phyloP scores from a whole-genome alignment of 176 grass and related monocot species.

The Ensete ventricosum region DNA sequence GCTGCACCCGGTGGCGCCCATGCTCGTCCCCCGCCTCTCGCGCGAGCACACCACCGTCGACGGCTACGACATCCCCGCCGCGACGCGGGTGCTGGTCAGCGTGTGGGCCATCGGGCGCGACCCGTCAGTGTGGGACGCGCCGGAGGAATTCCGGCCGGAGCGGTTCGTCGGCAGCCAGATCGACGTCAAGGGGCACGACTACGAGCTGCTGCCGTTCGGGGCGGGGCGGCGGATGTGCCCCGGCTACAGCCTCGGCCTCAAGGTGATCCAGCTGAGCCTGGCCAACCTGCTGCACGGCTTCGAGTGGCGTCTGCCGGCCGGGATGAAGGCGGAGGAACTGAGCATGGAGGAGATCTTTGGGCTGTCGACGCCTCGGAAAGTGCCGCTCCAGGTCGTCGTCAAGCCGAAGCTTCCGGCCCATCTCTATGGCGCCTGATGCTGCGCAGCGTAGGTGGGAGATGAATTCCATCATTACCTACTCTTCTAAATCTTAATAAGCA shows the following conservation, averaged over 20 bases:
- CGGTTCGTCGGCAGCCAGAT: constrained; percentile 20
- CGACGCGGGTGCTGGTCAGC: constrained; percentile 47
- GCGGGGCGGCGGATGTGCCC: constrained; percentile 52
- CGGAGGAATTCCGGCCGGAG: constrained; percentile 42
- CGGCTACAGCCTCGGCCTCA: constrained; percentile 40
- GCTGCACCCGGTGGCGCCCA: constrained; percentile 45
- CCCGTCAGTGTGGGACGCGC: constrained; percentile 46
- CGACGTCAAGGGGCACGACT: constrained; percentile 44
- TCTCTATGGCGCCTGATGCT: background rate
- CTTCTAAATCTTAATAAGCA: too few species aligned
- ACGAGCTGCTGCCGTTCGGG: constrained; percentile 56
- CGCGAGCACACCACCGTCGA: constrained; percentile 27
- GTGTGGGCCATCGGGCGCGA: constrained; percentile 48
- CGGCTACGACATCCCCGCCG: constrained; percentile 48
- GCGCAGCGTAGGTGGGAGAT: too few species aligned
- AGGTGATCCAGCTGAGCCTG: constrained; percentile 37
- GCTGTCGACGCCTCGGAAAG: constrained; percentile 7
- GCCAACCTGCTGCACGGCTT: constrained; percentile 50
- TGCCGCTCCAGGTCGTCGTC: background rate
- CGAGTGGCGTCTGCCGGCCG: constrained; percentile 34
- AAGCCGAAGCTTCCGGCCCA: background rate
- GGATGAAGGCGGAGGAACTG: constrained; percentile 8
- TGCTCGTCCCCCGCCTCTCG: constrained; percentile 41
- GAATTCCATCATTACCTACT: too few species aligned
- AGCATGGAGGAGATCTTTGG: constrained; percentile 20